Conservation (phyloP, 2,329 filamentous ascomycete genomes). For the Ophiostoma australiae region DNA sequence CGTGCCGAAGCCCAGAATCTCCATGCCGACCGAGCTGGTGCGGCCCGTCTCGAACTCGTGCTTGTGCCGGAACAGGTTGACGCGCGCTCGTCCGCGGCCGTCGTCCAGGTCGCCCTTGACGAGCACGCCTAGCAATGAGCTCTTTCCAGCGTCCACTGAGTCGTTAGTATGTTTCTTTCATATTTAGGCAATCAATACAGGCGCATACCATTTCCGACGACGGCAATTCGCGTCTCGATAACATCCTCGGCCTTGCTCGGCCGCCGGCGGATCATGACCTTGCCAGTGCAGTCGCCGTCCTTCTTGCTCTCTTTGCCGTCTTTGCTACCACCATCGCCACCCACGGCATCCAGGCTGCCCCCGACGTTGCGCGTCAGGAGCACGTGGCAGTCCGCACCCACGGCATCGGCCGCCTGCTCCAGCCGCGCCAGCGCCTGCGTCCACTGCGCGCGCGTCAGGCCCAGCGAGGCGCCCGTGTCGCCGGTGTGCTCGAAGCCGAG, state of each 20-base stretch:
- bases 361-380: slow-evolving; percentile 89
- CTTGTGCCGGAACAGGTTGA: slow-evolving; percentile 96
- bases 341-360: slow-evolving; percentile 61
- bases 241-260: slow-evolving; percentile 75
- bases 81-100: slow-evolving; percentile 84
- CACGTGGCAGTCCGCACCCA: slow-evolving; percentile 71
- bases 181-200: no score
- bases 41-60: slow-evolving; percentile 94
- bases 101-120: slow-evolving; percentile 96
- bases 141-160: slow-evolving; percentile 85
- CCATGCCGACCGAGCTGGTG: slow-evolving; percentile 96
- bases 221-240: slow-evolving; percentile 92
- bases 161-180: neutral
- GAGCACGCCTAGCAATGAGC: slow-evolving; percentile 88
- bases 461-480: slow-evolving; percentile 79
- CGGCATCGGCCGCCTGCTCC: slow-evolving; percentile 56
- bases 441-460: slow-evolving; percentile 70
- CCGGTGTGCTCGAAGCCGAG: slow-evolving; percentile 86
- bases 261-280: slow-evolving; percentile 72
- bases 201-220: slow-evolving; percentile 68
- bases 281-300: slow-evolving; percentile 68
- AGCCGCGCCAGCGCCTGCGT: slow-evolving; percentile 63
- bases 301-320: slow-evolving; percentile 46
- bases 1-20: slow-evolving; percentile 96
- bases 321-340: neutral